Base-by-base conservation (phyloP, 495 filamentous ascomycete genomes). In the Penicillium tannophilum region DNA sequence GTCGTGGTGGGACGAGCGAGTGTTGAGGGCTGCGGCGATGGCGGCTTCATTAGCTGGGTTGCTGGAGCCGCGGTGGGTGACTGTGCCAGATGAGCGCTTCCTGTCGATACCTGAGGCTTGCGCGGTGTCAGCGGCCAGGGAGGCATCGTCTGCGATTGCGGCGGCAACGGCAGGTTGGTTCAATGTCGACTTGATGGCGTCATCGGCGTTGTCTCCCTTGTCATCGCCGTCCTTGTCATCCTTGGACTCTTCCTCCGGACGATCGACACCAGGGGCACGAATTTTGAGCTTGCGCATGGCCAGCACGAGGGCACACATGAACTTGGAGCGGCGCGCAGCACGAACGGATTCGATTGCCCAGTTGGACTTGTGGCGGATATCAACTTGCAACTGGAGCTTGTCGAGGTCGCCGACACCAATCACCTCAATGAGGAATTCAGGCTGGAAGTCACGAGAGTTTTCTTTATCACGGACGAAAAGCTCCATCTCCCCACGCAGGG, bases 301-400 rank as follows among this genome's bases (percentile, higher is more conserved):
- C 10, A 92, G 76, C 7, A 96, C 87, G 42, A 98, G 80, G 4
- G 94, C 94, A 66, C 92, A 96, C 86, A 98, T 94, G 77, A 98
- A 97, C 72, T 96, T 97, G 66, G 90, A 94, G 54, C 93, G 88
- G 43, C 94, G 87, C 16, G 89, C 82, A 23, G 89, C 85, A 23
- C 93, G 88, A 41, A 98, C 80, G 30, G 84, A 82, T 59, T 96
- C 93, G 70, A 95, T 97, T 46, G 93, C 86, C 94, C 94, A 98
- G 76, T 98, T 98, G 60, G 88, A 89, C 68, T 97, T 97, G 79
- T 97, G 92, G 58, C 86, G 86, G 66, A 97, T 91, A 60, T 90
- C 88, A 39, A 94, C 82, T 59, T 84, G 86, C 36, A 98, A 82
- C 63, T 88, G 84, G 28, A 98, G 78, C 71, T 95, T 94, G 70